A percentile compares a stretch with the other conserved stretches of the same genome.
Evolutionary conservation across 2,329 filamentous ascomycete genomes (phyloP).

Genomic region (Cercospora brassicicola): DNA sequence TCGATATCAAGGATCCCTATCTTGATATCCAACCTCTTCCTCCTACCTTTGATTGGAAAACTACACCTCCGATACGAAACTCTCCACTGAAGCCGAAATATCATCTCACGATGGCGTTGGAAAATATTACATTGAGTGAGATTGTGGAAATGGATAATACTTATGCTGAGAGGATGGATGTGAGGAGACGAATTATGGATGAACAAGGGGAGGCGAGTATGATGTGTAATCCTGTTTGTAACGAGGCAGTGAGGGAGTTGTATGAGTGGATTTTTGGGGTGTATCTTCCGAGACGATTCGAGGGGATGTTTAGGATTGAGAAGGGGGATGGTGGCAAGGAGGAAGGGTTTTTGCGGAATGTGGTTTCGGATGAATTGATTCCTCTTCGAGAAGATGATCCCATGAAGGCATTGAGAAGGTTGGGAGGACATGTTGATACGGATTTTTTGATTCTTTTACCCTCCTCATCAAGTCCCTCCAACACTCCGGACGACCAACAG

Average conservation of each 20-base stretch:
- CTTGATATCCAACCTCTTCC: conserved; percentile 48
- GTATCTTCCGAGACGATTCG: conserved; percentile 60
- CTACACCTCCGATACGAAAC: conserved; percentile 54
- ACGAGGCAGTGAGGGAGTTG: conserved; percentile 55
- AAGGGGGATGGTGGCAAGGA: neutral
- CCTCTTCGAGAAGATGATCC: conserved; percentile 42
- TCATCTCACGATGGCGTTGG: conserved; percentile 63
- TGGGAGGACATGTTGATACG: conserved; percentile 58
- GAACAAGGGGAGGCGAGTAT: conserved; percentile 47
- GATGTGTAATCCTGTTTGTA: conserved; percentile 32
- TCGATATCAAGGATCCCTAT: conserved; percentile 37
- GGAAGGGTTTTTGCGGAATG: conserved; percentile 44
- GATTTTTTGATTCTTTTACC: conserved; percentile 62
- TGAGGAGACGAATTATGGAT: conserved; percentile 48
- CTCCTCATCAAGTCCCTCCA: conserved; percentile 23
- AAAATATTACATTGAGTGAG: too few relatives aligned
- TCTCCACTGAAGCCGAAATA: conserved; percentile 63
- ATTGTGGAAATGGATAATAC: conserved; percentile 65
- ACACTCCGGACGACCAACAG: too few relatives aligned
- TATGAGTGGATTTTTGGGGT: conserved; percentile 56
- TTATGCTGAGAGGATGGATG: too few relatives aligned
- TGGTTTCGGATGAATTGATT: conserved; percentile 47
- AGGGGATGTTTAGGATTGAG: conserved; percentile 44
- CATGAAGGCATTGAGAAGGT: conserved; percentile 47
- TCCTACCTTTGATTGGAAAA: conserved; percentile 51